Conservation (phyloP, 2,329 filamentous ascomycete species). For the Pleoardoris graminearum region DNA sequence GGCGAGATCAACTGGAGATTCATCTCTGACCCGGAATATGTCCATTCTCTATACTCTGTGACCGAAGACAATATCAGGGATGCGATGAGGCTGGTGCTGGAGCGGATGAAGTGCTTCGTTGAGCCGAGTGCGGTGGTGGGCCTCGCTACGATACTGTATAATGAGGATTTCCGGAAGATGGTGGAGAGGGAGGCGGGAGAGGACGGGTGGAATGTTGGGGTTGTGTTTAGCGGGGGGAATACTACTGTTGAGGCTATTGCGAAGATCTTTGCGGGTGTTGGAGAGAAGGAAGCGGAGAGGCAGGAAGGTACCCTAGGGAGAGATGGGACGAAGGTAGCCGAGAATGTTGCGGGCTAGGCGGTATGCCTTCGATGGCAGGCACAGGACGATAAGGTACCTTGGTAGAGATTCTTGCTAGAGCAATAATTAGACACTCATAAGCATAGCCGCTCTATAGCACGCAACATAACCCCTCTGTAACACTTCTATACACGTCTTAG, state of each 20-base stretch:
- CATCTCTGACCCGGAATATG: conserved; percentile 71
- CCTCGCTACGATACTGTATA: conserved; percentile 78
- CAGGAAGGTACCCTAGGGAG: conserved; percentile 46
- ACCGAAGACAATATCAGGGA: conserved; percentile 79
- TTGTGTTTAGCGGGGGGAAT: conserved; percentile 67
- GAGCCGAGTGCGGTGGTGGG: conserved; percentile 88
- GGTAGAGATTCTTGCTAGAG: too few species aligned
- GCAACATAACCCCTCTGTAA: too few species aligned
- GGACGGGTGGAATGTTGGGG: conserved; percentile 71
- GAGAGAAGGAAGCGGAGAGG: conserved; percentile 40
- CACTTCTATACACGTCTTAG: too few species aligned
- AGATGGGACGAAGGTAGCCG: conserved; percentile 48
- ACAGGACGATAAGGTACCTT: too few species aligned
- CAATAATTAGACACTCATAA: too few species aligned
- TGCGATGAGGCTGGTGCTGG: conserved; percentile 76
- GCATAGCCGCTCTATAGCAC: too few species aligned
- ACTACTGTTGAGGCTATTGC: conserved; percentile 65
- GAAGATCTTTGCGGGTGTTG: conserved; percentile 54
- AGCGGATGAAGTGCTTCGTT: conserved; percentile 87
- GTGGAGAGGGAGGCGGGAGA: conserved; percentile 72
- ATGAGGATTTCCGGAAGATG: conserved; percentile 73
- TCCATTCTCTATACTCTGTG: conserved; percentile 72
- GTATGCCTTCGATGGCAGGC: background rate
- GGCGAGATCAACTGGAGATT: conserved; percentile 76
- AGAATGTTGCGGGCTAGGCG: conserved; percentile 50